A percentile compares a stretch with the other conserved stretches of the same genome.
Evolutionary conservation across 306 rosid genomes (phyloP).

Genomic region (Acacia acuminata): DNA sequence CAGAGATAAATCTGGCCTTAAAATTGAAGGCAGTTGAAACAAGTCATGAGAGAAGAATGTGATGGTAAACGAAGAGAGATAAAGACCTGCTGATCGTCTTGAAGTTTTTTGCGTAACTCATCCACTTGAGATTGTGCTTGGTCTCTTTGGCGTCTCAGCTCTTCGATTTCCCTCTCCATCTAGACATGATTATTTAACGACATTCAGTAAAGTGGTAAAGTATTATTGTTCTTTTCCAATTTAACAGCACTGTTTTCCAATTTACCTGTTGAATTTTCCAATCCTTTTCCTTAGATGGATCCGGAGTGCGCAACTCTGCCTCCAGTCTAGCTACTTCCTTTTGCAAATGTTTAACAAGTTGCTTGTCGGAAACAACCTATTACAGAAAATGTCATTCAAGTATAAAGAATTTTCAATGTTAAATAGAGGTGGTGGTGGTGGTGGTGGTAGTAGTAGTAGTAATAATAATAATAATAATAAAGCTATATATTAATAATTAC

Average conservation of each 20-base stretch:
- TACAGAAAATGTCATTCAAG: conserved; percentile 4
- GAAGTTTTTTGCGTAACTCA: conserved; percentile 75
- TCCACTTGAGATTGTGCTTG: conserved; percentile 81
- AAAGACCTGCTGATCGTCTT: conserved; percentile 77
- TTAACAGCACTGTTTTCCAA: not conserved
- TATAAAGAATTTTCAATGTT: not conserved
- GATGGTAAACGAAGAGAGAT: conserved; percentile 1
- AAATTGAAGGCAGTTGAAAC: conserved; percentile 23
- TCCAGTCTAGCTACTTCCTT: conserved; percentile 98
- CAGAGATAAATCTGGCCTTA: conserved; percentile 16
- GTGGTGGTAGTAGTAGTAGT: no score
- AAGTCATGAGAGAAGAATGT: conserved; percentile 5
- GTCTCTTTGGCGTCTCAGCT: conserved; percentile 88
- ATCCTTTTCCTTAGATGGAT: conserved; percentile 82
- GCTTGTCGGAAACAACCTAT: conserved; percentile 94
- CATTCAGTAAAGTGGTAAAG: conserved; percentile 22
- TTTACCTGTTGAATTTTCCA: conserved; percentile 91
- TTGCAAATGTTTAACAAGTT: conserved; percentile 91
- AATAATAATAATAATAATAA: not conserved
- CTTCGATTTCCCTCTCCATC: conserved; percentile 99
- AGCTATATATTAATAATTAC: conserved; percentile 41
- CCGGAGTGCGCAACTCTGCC: conserved; percentile 93
- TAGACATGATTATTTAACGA: conserved; percentile 35
- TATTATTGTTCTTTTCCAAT: not conserved
- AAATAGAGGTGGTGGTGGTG: conserved; percentile 6